phyloP scores from a whole-genome alignment of 345 rosid genomes.

The Lepidium didymum region DNA sequence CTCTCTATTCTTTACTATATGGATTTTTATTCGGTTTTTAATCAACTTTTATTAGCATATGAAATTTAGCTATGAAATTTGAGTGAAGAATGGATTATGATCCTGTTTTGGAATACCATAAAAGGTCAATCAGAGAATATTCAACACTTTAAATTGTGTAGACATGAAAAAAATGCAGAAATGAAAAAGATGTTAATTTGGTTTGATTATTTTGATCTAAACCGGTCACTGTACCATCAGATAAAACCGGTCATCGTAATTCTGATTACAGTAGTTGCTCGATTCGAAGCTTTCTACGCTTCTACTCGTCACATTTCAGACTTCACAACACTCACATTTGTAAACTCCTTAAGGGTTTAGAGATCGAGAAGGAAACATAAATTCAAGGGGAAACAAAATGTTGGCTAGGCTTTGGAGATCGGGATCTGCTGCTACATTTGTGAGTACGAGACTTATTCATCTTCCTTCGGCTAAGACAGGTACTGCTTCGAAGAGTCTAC shows the following conservation, averaged over 20 bases:
- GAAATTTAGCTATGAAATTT: too few relatives aligned
- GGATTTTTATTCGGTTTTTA: constrained; percentile 8
- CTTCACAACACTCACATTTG: neutral
- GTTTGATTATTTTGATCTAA: neutral
- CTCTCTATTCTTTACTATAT: neutral
- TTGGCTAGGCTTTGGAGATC: neutral
- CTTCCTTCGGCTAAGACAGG: neutral
- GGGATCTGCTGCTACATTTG: neutral
- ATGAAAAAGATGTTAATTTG: too few relatives aligned
- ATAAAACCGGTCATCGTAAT: neutral
- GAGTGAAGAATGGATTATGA: constrained; percentile 7
- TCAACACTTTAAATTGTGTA: neutral
- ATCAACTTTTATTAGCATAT: constrained; percentile 31
- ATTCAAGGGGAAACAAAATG: neutral
- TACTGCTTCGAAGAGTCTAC: neutral
- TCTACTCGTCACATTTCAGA: too few relatives aligned
- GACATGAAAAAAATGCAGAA: too few relatives aligned
- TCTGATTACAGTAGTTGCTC: neutral
- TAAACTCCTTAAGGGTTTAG: neutral
- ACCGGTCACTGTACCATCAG: neutral
- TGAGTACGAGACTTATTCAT: neutral
- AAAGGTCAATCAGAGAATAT: neutral
- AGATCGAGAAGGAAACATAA: neutral
- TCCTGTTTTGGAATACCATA: neutral
- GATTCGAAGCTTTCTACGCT: neutral